Percentiles rank a stretch among this genome's conserved stretches.
These are phyloP conservation scores for Peniophora sp. DNA, from an alignment of 1,284 basidiomycete species.

Conservation along the genomic window DNA sequence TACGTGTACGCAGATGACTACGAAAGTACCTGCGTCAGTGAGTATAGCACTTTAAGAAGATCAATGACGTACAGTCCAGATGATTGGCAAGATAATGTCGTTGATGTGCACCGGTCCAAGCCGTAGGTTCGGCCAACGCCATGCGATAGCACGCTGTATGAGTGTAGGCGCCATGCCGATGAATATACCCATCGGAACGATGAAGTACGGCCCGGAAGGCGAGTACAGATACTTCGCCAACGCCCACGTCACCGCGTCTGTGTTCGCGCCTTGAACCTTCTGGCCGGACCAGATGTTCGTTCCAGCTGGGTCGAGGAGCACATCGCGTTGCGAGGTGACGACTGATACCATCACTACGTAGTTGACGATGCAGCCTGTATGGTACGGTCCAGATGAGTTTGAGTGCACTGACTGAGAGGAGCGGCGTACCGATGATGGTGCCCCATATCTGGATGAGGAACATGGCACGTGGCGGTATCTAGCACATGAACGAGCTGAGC, in stretches of 20 bases:
- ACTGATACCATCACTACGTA: conserved; percentile 48
- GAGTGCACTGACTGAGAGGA: neutral
- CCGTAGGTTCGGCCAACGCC: neutral
- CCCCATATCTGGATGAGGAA: conserved; percentile 64
- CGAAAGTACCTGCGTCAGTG: conserved; percentile 4
- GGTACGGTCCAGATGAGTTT: neutral
- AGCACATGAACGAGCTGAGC: no score
- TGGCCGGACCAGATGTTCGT: conserved; percentile 49
- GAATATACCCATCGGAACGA: conserved; percentile 43
- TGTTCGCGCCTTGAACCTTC: conserved; percentile 29
- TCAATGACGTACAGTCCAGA: neutral
- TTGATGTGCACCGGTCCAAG: neutral
- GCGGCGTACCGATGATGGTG: conserved; percentile 41
- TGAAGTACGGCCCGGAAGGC: conserved; percentile 41
- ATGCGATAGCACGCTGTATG: conserved; percentile 23
- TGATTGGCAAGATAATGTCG: neutral
- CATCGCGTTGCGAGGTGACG: conserved; percentile 41
- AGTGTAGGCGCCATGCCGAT: conserved; percentile 43
- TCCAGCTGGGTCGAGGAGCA: conserved; percentile 42
- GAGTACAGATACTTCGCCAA: conserved; percentile 54
- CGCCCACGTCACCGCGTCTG: conserved; percentile 57
- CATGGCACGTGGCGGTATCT: neutral
- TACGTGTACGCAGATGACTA: conserved; percentile 12
- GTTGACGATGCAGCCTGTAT: conserved; percentile 21
- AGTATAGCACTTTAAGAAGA: neutral